Conservation (phyloP, 768 basidiomycete species). For the Trametes cubensis region DNA sequence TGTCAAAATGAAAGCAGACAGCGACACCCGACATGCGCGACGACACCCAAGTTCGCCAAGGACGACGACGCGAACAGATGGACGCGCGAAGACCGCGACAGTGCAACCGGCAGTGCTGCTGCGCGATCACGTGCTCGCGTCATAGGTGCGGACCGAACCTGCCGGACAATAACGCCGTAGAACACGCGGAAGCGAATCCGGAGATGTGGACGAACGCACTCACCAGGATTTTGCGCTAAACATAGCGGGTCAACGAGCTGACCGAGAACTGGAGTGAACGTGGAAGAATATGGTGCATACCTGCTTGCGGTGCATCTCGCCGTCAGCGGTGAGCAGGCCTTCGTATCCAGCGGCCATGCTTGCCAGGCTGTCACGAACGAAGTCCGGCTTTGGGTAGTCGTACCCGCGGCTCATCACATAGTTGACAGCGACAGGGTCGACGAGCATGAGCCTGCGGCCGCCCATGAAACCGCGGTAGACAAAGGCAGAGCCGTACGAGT, state of each 20-base stretch:
- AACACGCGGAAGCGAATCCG: conserved; percentile 4
- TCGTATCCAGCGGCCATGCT: conserved; percentile 54
- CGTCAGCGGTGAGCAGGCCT: conserved; percentile 55
- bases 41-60: conserved; percentile 6
- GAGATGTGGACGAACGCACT: conserved; percentile 32
- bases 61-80: not conserved
- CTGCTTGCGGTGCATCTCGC: conserved; percentile 59
- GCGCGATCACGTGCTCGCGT: conserved; percentile 21
- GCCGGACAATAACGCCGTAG: conserved; percentile 5
- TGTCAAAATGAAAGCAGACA: too few relatives aligned
- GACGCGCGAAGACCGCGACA: conserved; percentile 1
- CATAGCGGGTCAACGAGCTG: not conserved
- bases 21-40: not conserved
- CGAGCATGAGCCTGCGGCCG: conserved; percentile 57
- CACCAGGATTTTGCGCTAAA: conserved; percentile 54
- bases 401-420: conserved; percentile 61
- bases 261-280: not conserved
- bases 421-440: conserved; percentile 57
- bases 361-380: conserved; percentile 52
- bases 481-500: conserved; percentile 50
- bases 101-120: conserved; percentile 2
- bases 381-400: conserved; percentile 64
- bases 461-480: conserved; percentile 56
- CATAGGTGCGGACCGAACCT: not conserved
- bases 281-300: conserved; percentile 28